Conservation (phyloP, 2,329 filamentous ascomycete genomes). For the Calonectria hawksworthii region DNA sequence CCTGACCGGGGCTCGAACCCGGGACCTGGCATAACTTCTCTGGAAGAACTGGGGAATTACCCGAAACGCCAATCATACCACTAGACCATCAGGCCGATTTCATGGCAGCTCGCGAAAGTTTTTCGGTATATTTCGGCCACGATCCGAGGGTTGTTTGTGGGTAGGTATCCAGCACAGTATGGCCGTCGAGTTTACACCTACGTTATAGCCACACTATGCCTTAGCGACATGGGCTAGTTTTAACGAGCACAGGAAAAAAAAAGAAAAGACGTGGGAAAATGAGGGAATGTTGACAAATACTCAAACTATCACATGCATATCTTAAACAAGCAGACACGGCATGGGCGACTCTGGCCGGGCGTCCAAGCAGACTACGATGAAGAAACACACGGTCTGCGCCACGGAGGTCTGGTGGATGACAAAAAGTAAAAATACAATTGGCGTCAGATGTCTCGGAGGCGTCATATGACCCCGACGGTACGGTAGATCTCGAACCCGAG, state of each 20-base stretch:
- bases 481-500: not conserved
- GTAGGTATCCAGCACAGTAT: not conserved
- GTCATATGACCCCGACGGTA: not conserved
- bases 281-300: not conserved
- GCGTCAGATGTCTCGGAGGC: not conserved
- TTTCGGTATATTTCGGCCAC: not conserved
- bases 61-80: conserved; percentile 6
- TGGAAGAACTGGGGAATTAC: not conserved
- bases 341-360: not conserved
- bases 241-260: not conserved
- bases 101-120: not conserved
- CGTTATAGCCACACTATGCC: not conserved
- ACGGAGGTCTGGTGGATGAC: not conserved
- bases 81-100: not conserved
- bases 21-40: not conserved
- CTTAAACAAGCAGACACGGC: not conserved
- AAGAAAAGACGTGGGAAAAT: not conserved
- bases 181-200: not conserved
- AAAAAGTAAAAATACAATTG: not conserved
- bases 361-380: not conserved
- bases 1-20: not conserved
- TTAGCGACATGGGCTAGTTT: not conserved
- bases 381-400: not conserved
- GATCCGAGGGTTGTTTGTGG: not conserved
- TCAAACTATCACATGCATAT: not conserved